Evolutionary conservation across 768 basidiomycete genomes (phyloP).

Genomic region (Pleurotus ostreatus): DNA sequence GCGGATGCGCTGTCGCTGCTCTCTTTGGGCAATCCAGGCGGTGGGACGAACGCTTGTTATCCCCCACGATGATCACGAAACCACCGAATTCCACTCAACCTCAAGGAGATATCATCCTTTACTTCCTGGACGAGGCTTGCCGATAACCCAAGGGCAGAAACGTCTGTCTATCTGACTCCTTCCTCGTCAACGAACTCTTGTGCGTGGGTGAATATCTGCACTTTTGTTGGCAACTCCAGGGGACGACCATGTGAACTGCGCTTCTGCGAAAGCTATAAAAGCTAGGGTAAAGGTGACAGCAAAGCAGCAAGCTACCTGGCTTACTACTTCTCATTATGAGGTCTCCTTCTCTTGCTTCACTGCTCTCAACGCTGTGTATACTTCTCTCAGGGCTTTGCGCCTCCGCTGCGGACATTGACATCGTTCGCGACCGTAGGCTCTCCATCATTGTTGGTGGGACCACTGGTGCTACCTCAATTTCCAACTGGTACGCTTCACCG

Average conservation of each 20-base stretch:
- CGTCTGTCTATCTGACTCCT: conserved; percentile 1
- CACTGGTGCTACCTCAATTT: conserved; percentile 33
- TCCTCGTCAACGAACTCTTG: not conserved
- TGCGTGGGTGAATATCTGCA: not conserved
- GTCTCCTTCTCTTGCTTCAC: not conserved
- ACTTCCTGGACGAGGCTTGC: no score
- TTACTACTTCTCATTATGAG: not conserved
- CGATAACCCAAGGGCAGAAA: no score
- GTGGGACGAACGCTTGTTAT: no score
- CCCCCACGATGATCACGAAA: no score
- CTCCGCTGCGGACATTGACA: conserved; percentile 25
- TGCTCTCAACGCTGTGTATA: not conserved
- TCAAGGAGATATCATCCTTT: no score
- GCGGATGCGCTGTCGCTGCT: no score
- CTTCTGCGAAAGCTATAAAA: conserved; percentile 5
- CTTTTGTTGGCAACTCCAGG: not conserved
- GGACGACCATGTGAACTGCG: not conserved
- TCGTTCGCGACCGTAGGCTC: conserved; percentile 31
- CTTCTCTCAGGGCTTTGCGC: not conserved
- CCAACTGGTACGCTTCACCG: conserved; percentile 26
- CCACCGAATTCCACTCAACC: no score
- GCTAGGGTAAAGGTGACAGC: not conserved
- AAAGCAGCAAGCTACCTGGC: not conserved
- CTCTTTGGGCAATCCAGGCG: no score
- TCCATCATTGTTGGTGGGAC: conserved; percentile 35